Evolutionary conservation across 2,329 filamentous ascomycete genomes (phyloP), one percentile per base, ranked within the genome.

Genomic region (Boeremia lycopersici): DNA sequence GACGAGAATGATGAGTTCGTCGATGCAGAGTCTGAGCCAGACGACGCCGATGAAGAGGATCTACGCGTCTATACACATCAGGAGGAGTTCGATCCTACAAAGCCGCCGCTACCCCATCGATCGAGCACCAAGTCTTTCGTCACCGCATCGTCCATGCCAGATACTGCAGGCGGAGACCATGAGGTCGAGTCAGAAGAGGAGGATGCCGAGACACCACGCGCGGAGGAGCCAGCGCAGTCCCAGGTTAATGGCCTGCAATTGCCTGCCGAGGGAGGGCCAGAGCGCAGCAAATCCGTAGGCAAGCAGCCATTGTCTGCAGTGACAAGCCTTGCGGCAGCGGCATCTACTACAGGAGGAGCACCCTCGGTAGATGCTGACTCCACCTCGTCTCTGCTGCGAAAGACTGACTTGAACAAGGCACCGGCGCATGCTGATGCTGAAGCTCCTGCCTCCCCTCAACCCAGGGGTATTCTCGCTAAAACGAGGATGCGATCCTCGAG

Each of bases 311-410:
- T 68, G 6, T 72, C 69, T 47, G 65, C 63, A 44, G 59, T 60
- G 39, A 65, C 69, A 52, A 73, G 70, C 59, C 65, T 64, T 45
- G 60, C 57, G 50, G 57, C 42, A 35, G 60, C 62, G 29, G 46
- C 64, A 53, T 68, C 71, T 48, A 65, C 65, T 41, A 44, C 55
- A 42, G 65, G 63, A 58, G 62, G 61, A 57, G 57, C 65, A 48
- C 61, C 65, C 50, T 71, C 71, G 61, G 69, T 70, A 68, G 71
- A 73, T 60, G 69, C 63, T 17, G 64, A 62, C 39, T 76, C 74
- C 50, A 76, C 72, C 47, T 70, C 71, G 30, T 73, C 71, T 53
- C 56, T 76, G 61, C 62, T 76, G 45, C 73, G 56, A 36, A 71
- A 68, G 50, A 59, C 72, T 74, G 67, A 74, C 72, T 48, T 50